These are phyloP conservation scores for Piloderma croceum DNA, from an alignment of 768 basidiomycete species.

Conservation along the genomic window DNA sequence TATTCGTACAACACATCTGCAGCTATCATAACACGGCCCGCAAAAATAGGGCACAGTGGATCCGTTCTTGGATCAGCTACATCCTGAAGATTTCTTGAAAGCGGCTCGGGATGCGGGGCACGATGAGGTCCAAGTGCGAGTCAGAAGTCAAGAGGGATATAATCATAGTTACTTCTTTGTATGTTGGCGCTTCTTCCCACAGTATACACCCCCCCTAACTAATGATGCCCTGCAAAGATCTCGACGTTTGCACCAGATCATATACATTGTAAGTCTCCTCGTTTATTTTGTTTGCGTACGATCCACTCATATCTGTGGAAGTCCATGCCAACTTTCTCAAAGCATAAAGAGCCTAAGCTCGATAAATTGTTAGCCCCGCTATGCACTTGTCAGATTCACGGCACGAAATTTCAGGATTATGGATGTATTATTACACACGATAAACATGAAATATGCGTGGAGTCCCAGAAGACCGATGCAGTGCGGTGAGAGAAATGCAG, in stretches of 20 bases:
- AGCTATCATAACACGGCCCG: no score
- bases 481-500: no score
- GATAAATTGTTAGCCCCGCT: no score
- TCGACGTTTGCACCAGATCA: slow-evolving; percentile 90
- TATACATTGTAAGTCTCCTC: slow-evolving; percentile 62
- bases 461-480: no score
- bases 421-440: no score
- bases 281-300: slow-evolving; percentile 14
- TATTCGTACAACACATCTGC: no score
- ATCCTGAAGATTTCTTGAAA: slow-evolving; percentile 83
- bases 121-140: slow-evolving; percentile 68
- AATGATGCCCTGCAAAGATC: slow-evolving; percentile 43
- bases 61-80: slow-evolving; percentile 78
- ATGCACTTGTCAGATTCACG: no score
- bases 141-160: slow-evolving; percentile 77
- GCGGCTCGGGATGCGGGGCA: slow-evolving; percentile 72
- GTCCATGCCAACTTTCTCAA: slow-evolving; percentile 90
- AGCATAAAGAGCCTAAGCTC: no score
- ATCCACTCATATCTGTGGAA: slow-evolving; percentile 22
- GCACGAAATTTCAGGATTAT: no score
- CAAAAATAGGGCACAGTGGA: slow-evolving; percentile 78
- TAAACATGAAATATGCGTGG: no score
- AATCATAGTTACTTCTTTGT: slow-evolving; percentile 91
- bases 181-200: neutral
- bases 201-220: neutral